Conservation (phyloP, 805 yeast genomes). For the Candida andamanensis region DNA sequence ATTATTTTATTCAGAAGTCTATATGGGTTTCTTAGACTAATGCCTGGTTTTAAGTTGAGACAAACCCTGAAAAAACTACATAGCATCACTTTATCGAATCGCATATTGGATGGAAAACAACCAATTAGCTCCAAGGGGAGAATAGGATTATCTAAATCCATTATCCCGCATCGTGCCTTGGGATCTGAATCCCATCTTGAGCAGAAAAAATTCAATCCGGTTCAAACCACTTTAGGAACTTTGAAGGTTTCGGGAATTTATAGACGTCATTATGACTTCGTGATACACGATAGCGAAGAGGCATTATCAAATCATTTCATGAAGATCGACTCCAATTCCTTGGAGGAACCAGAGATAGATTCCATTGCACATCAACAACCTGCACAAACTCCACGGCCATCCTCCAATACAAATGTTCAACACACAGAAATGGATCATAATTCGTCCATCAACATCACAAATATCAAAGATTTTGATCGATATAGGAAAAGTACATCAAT, state of each 20-base stretch:
- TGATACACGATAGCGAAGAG: conserved; percentile 62
- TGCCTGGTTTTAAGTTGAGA: conserved; percentile 67
- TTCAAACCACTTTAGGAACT: conserved; percentile 71
- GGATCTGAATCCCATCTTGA: conserved; percentile 46
- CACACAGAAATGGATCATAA: not conserved
- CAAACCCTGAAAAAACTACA: conserved; percentile 18
- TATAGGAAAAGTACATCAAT: not conserved
- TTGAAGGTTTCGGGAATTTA: conserved; percentile 74
- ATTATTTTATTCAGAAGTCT: conserved; percentile 70
- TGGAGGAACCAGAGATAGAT: not conserved
- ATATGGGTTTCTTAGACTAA: conserved; percentile 56
- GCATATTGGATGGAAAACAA: conserved; percentile 69
- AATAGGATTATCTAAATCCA: conserved; percentile 72
- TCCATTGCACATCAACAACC: not conserved
- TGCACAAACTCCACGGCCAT: too few species aligned
- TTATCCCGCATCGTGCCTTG: conserved; percentile 41
- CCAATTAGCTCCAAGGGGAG: conserved; percentile 80
- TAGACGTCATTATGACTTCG: conserved; percentile 65
- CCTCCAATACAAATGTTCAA: not conserved
- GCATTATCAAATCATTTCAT: conserved; percentile 52
- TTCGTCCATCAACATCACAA: not conserved
- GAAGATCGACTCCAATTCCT: conserved; percentile 1
- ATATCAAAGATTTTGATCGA: not conserved
- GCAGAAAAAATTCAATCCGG: conserved; percentile 62
- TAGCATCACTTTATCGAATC: conserved; percentile 46